Conservation (phyloP, 2,329 filamentous ascomycete genomes). For the Monilinia vaccinii-corymbosi region DNA sequence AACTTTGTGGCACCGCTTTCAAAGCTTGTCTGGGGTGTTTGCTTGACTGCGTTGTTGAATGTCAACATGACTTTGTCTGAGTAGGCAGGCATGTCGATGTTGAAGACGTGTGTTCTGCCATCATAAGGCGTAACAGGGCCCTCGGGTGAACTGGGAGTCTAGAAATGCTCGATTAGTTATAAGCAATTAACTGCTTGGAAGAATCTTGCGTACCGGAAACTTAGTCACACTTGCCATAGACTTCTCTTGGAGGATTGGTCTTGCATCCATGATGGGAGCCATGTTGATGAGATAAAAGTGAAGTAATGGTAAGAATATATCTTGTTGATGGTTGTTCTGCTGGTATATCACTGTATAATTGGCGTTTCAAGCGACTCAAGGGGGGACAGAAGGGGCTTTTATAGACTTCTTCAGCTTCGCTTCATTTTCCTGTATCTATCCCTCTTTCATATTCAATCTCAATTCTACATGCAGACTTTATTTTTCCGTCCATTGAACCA, state of each 20-base stretch:
- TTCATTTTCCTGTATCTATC: background rate
- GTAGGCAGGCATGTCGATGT: constrained; percentile 5
- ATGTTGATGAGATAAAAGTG: background rate
- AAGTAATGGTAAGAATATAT: background rate
- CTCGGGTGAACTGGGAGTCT: background rate
- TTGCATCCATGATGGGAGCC: constrained; percentile 3
- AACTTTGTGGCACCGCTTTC: constrained; percentile 9
- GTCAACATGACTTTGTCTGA: constrained; percentile 6
- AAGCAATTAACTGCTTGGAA: background rate
- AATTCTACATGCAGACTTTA: background rate
- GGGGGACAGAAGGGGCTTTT: background rate
- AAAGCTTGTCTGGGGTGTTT: background rate
- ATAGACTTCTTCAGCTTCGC: background rate
- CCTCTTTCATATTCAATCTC: background rate
- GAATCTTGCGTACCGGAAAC: background rate
- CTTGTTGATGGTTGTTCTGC: background rate
- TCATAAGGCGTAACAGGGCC: background rate
- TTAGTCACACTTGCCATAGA: background rate
- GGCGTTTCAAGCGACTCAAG: background rate
- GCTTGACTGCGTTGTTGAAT: background rate
- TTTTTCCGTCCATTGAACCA: constrained; percentile 2
- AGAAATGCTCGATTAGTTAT: background rate
- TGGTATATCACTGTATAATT: background rate
- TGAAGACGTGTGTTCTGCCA: constrained; percentile 1
- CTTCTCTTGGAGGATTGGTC: constrained; percentile 1